Percentiles rank a stretch among this genome's conserved stretches.
Conservation (phyloP, 1,284 basidiomycete genomes). For the Cutaneotrichosporon dermatis region DNA sequence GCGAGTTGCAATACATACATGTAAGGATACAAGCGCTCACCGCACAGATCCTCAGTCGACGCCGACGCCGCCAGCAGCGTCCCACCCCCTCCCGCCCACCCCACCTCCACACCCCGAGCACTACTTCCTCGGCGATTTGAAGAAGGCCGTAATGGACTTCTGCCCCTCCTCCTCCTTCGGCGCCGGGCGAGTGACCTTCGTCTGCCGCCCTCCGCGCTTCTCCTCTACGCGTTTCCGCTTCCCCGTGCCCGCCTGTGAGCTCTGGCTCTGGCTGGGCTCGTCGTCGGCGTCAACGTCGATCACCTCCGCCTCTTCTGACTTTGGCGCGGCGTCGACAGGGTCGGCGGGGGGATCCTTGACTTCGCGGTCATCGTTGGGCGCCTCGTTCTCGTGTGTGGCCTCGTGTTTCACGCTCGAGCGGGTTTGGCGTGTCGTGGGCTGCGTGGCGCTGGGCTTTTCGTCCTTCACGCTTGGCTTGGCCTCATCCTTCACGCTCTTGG, state of each 20-base stretch:
- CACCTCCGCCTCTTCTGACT: background rate
- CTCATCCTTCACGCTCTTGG: background rate
- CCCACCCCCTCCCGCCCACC: too few species aligned
- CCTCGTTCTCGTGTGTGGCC: too few species aligned
- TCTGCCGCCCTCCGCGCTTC: slow-evolving; percentile 31
- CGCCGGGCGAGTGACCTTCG: slow-evolving; percentile 27
- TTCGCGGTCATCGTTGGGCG: too few species aligned
- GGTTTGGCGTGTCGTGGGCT: too few species aligned
- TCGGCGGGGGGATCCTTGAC: too few species aligned
- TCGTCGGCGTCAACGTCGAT: slow-evolving; percentile 3
- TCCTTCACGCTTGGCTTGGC: background rate
- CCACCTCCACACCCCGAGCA: too few species aligned
- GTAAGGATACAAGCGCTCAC: too few species aligned
- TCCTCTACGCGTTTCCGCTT: slow-evolving; percentile 8
- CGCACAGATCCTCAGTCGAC: too few species aligned
- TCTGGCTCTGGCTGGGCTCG: background rate
- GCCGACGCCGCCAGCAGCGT: too few species aligned
- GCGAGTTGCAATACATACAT: too few species aligned
- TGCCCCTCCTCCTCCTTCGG: slow-evolving; percentile 26
- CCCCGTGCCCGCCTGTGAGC: background rate
- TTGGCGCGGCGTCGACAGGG: too few species aligned
- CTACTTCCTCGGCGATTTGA: slow-evolving; percentile 30
- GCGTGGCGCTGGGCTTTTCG: background rate
- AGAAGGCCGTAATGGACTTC: slow-evolving; percentile 40
- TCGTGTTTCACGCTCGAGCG: too few species aligned